Conservation (phyloP, 106 monocot species). For the Dioscorea zingiberensis region DNA sequence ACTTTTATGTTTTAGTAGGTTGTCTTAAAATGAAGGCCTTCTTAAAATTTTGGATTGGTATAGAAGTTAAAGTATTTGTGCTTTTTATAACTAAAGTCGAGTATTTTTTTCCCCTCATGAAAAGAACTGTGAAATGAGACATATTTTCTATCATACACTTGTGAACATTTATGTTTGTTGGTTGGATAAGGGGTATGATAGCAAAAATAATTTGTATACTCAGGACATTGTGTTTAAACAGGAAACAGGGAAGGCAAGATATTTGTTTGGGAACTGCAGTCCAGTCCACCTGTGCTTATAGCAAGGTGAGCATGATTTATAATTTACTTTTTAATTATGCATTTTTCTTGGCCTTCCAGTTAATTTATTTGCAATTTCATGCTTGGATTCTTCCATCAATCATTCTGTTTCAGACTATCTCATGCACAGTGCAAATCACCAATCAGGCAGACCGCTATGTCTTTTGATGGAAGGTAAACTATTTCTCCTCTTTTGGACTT, state of each 20-base stretch:
- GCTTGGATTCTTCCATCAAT: not conserved
- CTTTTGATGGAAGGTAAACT: constrained; percentile 90
- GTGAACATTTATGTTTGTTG: no score
- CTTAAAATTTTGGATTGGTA: no score
- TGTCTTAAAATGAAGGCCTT: no score
- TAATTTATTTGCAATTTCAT: not conserved
- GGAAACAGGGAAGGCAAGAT: constrained; percentile 96
- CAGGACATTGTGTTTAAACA: constrained; percentile 1
- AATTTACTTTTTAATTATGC: not conserved
- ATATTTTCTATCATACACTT: no score
- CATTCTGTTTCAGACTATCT: constrained; percentile 44
- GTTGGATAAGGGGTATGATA: no score
- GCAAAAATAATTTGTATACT: no score
- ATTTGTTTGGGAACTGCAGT: constrained; percentile 76
- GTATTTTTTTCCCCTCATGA: no score
- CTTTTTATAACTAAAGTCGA: no score
- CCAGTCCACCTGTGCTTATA: constrained; percentile 80
- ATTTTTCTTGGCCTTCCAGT: not conserved
- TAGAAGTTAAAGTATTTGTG: no score
- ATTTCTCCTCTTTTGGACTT: no score
- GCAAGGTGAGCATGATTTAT: constrained; percentile 36
- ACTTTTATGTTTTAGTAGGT: no score
- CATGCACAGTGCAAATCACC: constrained; percentile 89
- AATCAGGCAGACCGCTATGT: constrained; percentile 86
- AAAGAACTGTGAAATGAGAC: no score